Conservation (phyloP, 108 stramenopile species). For the Cylindrotheca closterium region DNA sequence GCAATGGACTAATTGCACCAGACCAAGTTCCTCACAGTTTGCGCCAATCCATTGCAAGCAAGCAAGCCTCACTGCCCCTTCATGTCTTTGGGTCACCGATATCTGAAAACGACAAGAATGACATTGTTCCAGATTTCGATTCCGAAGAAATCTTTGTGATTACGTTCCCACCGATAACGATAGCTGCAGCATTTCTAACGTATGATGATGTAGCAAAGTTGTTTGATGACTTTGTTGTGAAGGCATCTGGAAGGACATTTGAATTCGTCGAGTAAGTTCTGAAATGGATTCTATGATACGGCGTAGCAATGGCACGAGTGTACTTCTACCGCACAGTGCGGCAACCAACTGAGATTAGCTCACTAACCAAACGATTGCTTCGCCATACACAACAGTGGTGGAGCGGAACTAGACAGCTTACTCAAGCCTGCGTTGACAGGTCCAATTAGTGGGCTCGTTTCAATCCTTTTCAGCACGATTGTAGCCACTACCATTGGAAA, state of each 20-base stretch:
- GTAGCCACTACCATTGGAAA: conserved; percentile 50
- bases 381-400: conserved; percentile 18
- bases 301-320: too few relatives aligned
- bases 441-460: conserved; percentile 42
- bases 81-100: too few relatives aligned
- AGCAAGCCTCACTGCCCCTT: too few relatives aligned
- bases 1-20: too few relatives aligned
- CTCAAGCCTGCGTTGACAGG: conserved; percentile 61
- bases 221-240: conserved; percentile 13
- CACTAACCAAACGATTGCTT: too few relatives aligned
- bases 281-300: neutral
- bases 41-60: too few relatives aligned
- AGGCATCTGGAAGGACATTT: conserved; percentile 18
- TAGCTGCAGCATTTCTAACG: neutral
- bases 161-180: neutral
- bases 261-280: conserved; percentile 30
- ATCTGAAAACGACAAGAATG: too few relatives aligned
- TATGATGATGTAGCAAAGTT: neutral
- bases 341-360: too few relatives aligned
- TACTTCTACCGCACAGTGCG: too few relatives aligned
- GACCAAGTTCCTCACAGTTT: too few relatives aligned
- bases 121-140: too few relatives aligned
- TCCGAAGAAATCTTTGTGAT: conserved; percentile 7
- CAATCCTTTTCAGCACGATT: conserved; percentile 55
- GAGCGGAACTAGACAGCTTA: conserved; percentile 41